These are phyloP conservation scores for Kwoniella heveanensis DNA, from an alignment of 768 basidiomycete genomes.

Conservation along the genomic window DNA sequence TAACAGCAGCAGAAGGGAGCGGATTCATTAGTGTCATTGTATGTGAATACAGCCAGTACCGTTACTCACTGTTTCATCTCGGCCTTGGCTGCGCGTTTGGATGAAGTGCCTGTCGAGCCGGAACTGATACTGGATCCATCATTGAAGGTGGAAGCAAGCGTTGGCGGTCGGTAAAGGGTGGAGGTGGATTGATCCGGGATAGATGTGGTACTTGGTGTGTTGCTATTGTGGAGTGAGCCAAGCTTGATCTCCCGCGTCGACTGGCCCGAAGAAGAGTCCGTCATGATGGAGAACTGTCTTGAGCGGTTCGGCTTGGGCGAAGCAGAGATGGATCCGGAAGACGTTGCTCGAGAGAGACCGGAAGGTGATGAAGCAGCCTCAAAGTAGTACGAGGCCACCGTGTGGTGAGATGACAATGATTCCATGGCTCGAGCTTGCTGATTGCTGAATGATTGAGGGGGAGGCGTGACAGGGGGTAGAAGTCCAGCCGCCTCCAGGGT, in stretches of 20 bases:
- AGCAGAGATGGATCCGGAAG: conserved; percentile 6
- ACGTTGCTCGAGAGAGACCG: conserved; percentile 2
- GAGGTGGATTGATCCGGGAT: conserved; percentile 2
- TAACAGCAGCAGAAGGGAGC: not conserved
- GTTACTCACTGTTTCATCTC: conserved; percentile 31
- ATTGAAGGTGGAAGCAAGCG: conserved; percentile 3
- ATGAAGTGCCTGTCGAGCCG: conserved; percentile 34
- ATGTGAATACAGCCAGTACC: no score
- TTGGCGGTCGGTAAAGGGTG: not conserved
- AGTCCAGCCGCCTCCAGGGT: conserved; percentile 17
- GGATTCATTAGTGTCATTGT: no score
- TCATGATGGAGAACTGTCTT: conserved; percentile 16
- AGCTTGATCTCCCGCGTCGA: conserved; percentile 5
- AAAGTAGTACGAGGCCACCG: conserved; percentile 17
- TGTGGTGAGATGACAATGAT: not conserved
- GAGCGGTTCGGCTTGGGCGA: not conserved
- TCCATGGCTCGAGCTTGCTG: conserved; percentile 13
- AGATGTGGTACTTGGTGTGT: conserved; percentile 7
- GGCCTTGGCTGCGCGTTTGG: conserved; percentile 27
- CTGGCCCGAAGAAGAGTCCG: conserved; percentile 14
- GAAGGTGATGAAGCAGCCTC: not conserved
- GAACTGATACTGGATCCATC: conserved; percentile 34
- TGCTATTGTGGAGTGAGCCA: conserved; percentile 9
- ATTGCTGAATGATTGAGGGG: conserved; percentile 3
- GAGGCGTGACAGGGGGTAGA: conserved; percentile 10